Conservation (phyloP, 176 grass and related monocot species). For the Aegilops bicornis region DNA sequence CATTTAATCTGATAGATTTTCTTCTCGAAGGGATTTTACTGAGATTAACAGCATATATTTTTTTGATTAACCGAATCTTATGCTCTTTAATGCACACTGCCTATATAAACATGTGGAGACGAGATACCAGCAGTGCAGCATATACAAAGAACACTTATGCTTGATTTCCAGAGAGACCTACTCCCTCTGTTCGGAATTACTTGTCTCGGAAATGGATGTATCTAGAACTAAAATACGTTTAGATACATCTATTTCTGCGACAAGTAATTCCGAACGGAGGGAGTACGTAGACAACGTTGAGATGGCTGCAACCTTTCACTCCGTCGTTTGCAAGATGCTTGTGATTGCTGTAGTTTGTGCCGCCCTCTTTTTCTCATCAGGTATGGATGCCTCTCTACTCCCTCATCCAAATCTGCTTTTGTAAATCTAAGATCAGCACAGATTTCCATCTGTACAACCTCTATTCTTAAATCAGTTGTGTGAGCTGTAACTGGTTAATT, state of each 20-base stretch:
- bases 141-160: background rate
- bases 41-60: background rate
- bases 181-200: no score
- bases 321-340: constrained; percentile 15
- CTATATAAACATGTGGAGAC: constrained; percentile 9
- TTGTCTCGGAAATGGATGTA: no score
- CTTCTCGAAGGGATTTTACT: background rate
- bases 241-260: no score
- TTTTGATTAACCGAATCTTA: background rate
- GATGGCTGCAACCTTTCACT: background rate
- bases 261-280: no score
- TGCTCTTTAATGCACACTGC: background rate
- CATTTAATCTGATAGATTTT: background rate
- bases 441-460: background rate
- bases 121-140: background rate
- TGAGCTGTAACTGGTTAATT: background rate
- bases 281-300: background rate
- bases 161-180: background rate
- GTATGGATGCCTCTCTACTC: background rate
- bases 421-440: background rate
- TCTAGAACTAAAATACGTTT: no score
- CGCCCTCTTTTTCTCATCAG: background rate
- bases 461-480: background rate
- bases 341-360: background rate
- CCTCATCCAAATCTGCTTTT: background rate